These are phyloP conservation scores for Ceraceosorus guamensis DNA, from an alignment of 1,284 basidiomycete genomes.

Conservation along the genomic window DNA sequence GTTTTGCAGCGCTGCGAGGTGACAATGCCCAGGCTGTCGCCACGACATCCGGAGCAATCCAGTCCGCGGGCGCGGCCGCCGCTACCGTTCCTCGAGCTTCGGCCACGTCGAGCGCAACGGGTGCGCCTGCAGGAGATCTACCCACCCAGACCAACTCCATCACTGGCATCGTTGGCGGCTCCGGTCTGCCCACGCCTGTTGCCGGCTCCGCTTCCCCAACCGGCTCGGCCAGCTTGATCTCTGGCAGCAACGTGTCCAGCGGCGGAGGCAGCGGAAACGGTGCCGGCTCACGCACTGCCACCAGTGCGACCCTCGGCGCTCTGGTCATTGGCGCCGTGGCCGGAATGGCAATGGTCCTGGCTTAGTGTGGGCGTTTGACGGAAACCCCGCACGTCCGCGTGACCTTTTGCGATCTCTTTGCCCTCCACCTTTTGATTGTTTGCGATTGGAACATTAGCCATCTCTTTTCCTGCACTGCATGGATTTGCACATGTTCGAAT, in stretches of 20 bases:
- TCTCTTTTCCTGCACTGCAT: too few relatives aligned
- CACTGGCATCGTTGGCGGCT: constrained; percentile 20
- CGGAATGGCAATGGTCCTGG: too few relatives aligned
- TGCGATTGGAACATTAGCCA: too few relatives aligned
- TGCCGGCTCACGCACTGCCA: constrained; percentile 12
- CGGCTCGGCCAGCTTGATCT: constrained; percentile 9
- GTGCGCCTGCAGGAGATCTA: not conserved
- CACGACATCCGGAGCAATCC: constrained; percentile 21
- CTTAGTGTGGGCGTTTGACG: too few relatives aligned
- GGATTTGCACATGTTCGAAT: too few relatives aligned
- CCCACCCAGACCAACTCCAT: constrained; percentile 10
- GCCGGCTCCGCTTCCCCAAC: constrained; percentile 6
- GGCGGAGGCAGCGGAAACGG: constrained; percentile 10
- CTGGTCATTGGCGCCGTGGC: too few relatives aligned
- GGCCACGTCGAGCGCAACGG: constrained; percentile 1
- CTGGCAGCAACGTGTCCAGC: constrained; percentile 8
- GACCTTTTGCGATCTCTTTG: too few relatives aligned
- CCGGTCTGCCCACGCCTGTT: constrained; percentile 21
- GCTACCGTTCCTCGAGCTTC: constrained; percentile 8
- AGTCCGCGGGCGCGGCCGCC: constrained; percentile 12
- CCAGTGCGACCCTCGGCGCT: constrained; percentile 1
- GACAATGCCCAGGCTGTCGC: constrained; percentile 22
- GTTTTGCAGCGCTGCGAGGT: constrained; percentile 34
- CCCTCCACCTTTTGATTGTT: too few relatives aligned
- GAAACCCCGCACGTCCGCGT: too few relatives aligned